Evolutionary conservation across 805 yeast species (phyloP).

Genomic region (Ogataea nakhonphanomensis): DNA sequence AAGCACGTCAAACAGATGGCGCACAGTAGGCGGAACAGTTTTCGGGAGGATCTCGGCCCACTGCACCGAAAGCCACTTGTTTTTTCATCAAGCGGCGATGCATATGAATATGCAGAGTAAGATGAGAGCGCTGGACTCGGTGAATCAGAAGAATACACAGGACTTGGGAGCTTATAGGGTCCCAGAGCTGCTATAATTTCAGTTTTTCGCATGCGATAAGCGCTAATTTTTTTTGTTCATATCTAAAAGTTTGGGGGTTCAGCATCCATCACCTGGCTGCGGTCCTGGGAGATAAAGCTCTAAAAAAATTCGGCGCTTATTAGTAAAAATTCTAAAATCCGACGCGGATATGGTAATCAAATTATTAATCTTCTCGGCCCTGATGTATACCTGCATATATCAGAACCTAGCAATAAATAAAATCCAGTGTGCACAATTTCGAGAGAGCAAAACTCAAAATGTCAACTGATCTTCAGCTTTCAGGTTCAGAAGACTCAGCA

Average conservation of each 20-base stretch:
- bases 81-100: slow-evolving; percentile 14
- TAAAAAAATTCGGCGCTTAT: background rate
- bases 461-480: background rate
- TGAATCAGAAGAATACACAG: slow-evolving; percentile 7
- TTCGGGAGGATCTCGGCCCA: slow-evolving; percentile 5
- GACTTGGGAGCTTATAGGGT: slow-evolving; percentile 5
- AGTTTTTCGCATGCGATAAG: slow-evolving; percentile 1
- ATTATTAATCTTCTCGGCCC: slow-evolving; percentile 2
- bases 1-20: background rate
- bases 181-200: slow-evolving; percentile 5
- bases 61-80: background rate
- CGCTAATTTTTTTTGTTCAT: too few species aligned
- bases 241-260: too few species aligned
- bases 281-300: too few species aligned
- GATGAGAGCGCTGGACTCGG: slow-evolving; percentile 12
- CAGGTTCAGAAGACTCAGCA: background rate
- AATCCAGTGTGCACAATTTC: too few species aligned
- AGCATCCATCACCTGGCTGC: too few species aligned
- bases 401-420: background rate
- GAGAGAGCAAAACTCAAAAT: background rate
- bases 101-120: slow-evolving; percentile 6
- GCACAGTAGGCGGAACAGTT: background rate
- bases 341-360: background rate
- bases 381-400: background rate
- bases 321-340: background rate